Percentiles rank a stretch among this genome's conserved stretches.
phyloP scores from a whole-genome alignment of 2,329 filamentous ascomycete genomes.

The Exophiala spinifera region DNA sequence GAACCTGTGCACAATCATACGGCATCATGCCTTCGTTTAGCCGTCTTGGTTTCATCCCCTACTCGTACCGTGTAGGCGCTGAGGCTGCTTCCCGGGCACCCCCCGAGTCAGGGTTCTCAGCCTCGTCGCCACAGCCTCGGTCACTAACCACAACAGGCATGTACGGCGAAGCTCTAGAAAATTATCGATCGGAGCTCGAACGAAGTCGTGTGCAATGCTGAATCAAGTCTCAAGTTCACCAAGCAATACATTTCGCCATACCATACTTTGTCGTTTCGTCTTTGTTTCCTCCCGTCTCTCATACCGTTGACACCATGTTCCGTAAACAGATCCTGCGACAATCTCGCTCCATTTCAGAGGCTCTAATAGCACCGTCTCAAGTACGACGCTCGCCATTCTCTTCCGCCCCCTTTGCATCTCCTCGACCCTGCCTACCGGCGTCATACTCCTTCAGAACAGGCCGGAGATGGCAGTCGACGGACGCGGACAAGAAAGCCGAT shows the following conservation, averaged over 20 bases:
- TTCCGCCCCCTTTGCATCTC: conserved; percentile 17
- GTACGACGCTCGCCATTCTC: conserved; percentile 20
- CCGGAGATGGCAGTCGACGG: conserved; percentile 45
- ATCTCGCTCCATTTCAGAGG: conserved; percentile 35
- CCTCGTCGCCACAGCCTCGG: background rate
- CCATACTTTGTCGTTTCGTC: conserved; percentile 15
- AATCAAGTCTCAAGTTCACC: background rate
- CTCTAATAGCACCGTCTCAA: conserved; percentile 28
- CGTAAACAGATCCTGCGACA: conserved; percentile 43
- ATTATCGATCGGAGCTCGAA: conserved; percentile 13
- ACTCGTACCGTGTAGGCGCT: background rate
- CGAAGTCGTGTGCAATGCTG: conserved; percentile 6
- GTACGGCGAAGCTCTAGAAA: conserved; percentile 3
- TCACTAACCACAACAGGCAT: background rate
- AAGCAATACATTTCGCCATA: background rate
- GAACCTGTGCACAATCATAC: too few species aligned
- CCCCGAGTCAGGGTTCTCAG: background rate
- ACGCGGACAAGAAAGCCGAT: conserved; percentile 35
- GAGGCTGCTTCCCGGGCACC: background rate
- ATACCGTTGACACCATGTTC: conserved; percentile 35
- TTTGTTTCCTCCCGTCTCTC: background rate
- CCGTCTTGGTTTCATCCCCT: background rate
- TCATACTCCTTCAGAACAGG: conserved; percentile 36
- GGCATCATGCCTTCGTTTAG: too few species aligned
- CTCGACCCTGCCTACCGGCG: conserved; percentile 25